phyloP scores from a whole-genome alignment of 1,139 yeast species.

The Zygosaccharomyces sapae region DNA sequence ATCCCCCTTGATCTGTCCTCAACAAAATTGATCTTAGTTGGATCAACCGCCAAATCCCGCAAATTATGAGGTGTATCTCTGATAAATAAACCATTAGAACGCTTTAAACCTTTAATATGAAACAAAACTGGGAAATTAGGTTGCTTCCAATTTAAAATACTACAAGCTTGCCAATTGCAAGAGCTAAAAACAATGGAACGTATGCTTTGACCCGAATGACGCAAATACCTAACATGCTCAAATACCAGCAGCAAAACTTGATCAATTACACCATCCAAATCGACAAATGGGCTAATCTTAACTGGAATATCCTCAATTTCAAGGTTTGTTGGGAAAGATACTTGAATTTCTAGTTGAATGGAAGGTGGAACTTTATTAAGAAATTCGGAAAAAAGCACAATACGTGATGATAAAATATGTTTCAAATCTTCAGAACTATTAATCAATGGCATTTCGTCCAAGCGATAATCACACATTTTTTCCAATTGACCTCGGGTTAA shows the following conservation, averaged over 20 bases:
- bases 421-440: slow-evolving; percentile 16
- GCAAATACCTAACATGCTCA: slow-evolving; percentile 61
- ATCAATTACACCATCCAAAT: slow-evolving; percentile 74
- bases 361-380: slow-evolving; percentile 51
- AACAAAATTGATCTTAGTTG: slow-evolving; percentile 30
- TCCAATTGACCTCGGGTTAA: slow-evolving; percentile 39
- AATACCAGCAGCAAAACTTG: slow-evolving; percentile 66
- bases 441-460: slow-evolving; percentile 37
- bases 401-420: slow-evolving; percentile 42
- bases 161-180: slow-evolving; percentile 81
- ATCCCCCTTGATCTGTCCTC: slow-evolving; percentile 50
- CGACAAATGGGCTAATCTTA: slow-evolving; percentile 42
- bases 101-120: slow-evolving; percentile 62
- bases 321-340: slow-evolving; percentile 71
- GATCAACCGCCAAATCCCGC: slow-evolving; percentile 18
- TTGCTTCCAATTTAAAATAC: slow-evolving; percentile 94
- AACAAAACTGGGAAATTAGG: slow-evolving; percentile 95
- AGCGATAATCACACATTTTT: slow-evolving; percentile 30
- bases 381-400: slow-evolving; percentile 59
- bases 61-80: slow-evolving; percentile 39
- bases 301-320: slow-evolving; percentile 57
- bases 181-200: slow-evolving; percentile 80
- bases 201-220: slow-evolving; percentile 36
- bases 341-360: slow-evolving; percentile 71
- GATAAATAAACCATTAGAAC: slow-evolving; percentile 35